Evolutionary conservation across 768 basidiomycete species (phyloP), one percentile per base, ranked within the genome.

Genomic region (Russula griseocarnosa): DNA sequence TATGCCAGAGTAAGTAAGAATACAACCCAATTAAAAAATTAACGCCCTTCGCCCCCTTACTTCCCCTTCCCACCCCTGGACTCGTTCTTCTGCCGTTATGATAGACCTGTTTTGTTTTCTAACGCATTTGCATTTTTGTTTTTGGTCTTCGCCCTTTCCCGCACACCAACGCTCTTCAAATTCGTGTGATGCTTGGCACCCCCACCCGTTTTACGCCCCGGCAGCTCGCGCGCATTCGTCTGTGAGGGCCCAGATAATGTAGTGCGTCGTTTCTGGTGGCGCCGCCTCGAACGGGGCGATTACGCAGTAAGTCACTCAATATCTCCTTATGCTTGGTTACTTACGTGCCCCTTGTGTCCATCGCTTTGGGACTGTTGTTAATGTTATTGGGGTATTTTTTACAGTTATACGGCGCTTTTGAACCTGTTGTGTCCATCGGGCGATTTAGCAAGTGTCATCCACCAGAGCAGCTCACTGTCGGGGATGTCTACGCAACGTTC

Each of bases 401-500:
- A 26, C 51, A 63, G 65, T 30, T 66, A n/a, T 58, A 65, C n/a
- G 47, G 20, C 52, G 42, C 58, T 26, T 14, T 47, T 34, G 40
- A 61, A 3, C 50, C 59, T 9, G 47, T 55, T 59, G 74, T 71
- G 28, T 76, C 77, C 58, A 82, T 90, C 61, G 88, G 83, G 18
- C 76, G 77, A 22, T 90, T 85, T 74, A 81, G 82, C n/a, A 55
- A 58, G 81, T 78, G 56, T 18, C 24, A 20, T 13, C 59, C 59
- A 82, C 79, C 67, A 62, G 77, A 40, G 79, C 81, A 14, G 86
- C 86, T 3, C 81, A 78, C n/a, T 1, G 80, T 88, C 42, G 88
- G 89, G 1, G 82, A 82, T 52, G 81, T 83, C 38, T 82, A 87
- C 70, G 88, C 82, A 10, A 76, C 82, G 63, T 71, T 90, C 60